A percentile compares a stretch with the other conserved stretches of the same genome.
Conservation (phyloP, 306 rosid genomes). For the Prunus salicina region DNA sequence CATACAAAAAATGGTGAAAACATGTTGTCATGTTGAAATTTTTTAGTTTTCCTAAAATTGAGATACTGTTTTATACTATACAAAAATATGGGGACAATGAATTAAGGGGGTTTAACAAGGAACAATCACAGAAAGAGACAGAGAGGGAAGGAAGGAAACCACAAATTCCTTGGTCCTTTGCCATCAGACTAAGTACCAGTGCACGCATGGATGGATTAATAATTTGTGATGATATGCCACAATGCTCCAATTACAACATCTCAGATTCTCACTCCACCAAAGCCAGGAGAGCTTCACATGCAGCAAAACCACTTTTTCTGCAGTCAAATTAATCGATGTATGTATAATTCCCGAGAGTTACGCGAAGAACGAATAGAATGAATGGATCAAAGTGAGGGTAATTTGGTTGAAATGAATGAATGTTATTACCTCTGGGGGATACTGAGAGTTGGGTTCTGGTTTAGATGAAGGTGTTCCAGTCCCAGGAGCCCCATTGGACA, state of each 20-base stretch:
- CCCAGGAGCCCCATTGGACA: slow-evolving; percentile 11
- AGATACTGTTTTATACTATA: not conserved
- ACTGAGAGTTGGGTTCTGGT: not conserved
- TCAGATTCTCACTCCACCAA: not conserved
- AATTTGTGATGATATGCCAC: not conserved
- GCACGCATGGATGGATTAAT: too few species aligned
- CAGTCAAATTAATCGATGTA: not conserved
- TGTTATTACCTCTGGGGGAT: slow-evolving; percentile 26
- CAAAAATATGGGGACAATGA: not conserved
- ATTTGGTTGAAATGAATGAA: not conserved
- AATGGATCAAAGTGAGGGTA: not conserved
- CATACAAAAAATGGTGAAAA: too few species aligned
- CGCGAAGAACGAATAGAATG: not conserved
- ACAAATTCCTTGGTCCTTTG: not conserved
- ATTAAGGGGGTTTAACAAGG: not conserved
- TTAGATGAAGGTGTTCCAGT: slow-evolving; percentile 8
- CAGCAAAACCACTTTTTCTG: slow-evolving; percentile 52
- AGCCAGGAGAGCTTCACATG: slow-evolving; percentile 22
- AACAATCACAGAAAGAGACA: not conserved
- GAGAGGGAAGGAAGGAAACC: not conserved
- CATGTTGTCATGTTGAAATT: too few species aligned
- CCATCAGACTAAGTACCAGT: too few species aligned
- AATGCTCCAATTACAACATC: not conserved
- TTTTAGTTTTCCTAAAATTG: not conserved
- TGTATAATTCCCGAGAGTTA: not conserved